Conservation (phyloP, 306 rosid genomes). For the Pyrus communis region DNA sequence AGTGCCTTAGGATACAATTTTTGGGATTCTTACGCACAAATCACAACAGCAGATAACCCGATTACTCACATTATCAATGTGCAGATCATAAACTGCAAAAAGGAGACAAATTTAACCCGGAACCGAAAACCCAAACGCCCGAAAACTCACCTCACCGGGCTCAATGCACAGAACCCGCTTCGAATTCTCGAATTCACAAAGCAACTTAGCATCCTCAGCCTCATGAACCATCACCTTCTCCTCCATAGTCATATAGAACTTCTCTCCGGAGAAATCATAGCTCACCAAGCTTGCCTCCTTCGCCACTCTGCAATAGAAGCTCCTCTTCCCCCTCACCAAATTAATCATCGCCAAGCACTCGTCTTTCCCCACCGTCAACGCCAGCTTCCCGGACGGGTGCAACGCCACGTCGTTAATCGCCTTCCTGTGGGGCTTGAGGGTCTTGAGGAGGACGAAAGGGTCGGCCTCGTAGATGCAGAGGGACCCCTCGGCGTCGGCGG, state of each 20-base stretch:
- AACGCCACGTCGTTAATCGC: slow-evolving; percentile 64
- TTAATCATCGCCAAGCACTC: slow-evolving; percentile 75
- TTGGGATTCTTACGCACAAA: neutral
- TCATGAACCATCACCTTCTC: slow-evolving; percentile 61
- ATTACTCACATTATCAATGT: neutral
- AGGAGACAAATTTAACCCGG: neutral
- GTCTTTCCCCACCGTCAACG: slow-evolving; percentile 69
- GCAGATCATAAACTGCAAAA: neutral
- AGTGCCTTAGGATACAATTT: too few species aligned
- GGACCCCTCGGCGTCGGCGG: slow-evolving; percentile 68
- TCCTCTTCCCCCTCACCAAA: slow-evolving; percentile 69
- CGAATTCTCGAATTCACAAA: slow-evolving; percentile 48
- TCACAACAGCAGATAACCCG: neutral
- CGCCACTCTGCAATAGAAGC: slow-evolving; percentile 61
- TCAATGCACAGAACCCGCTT: slow-evolving; percentile 55
- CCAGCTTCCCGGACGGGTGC: slow-evolving; percentile 80
- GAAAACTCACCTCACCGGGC: slow-evolving; percentile 48
- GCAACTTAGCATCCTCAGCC: slow-evolving; percentile 71
- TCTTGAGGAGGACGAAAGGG: slow-evolving; percentile 71
- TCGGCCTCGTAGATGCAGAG: slow-evolving; percentile 73
- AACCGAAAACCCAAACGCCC: neutral
- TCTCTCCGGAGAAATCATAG: slow-evolving; percentile 46
- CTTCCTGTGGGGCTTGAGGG: slow-evolving; percentile 49
- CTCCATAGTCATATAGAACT: slow-evolving; percentile 57
- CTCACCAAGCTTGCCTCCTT: slow-evolving; percentile 59